Conservation (phyloP, 306 rosid genomes). For the Calophaca sinica region DNA sequence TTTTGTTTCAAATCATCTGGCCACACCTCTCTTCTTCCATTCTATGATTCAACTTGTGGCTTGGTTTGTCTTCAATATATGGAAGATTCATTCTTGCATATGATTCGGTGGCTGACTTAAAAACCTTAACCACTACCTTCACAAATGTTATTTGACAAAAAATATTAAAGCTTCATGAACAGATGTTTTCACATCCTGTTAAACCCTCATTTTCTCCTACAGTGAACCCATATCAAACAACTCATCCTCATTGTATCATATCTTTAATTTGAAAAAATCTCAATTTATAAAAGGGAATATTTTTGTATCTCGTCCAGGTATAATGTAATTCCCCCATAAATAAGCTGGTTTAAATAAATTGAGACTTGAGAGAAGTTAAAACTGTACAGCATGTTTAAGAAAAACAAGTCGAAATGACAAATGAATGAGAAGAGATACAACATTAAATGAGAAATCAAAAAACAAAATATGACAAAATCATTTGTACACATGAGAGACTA, state of each 20-base stretch:
- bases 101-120: neutral
- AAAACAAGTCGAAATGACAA: neutral
- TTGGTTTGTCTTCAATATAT: too few relatives aligned
- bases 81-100: too few relatives aligned
- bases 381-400: neutral
- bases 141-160: neutral
- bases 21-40: too few relatives aligned
- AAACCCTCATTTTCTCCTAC: too few relatives aligned
- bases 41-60: too few relatives aligned
- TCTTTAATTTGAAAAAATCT: neutral
- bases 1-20: too few relatives aligned
- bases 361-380: neutral
- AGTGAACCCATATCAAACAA: neutral
- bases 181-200: too few relatives aligned
- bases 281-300: neutral
- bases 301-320: neutral
- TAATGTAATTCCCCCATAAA: neutral
- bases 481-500: slow-evolving; percentile 11
- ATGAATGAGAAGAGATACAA: neutral
- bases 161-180: too few relatives aligned
- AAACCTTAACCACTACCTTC: neutral
- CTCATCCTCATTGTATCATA: neutral
- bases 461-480: neutral
- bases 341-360: neutral
- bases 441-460: neutral